Evolutionary conservation across 495 filamentous ascomycete genomes (phyloP), one percentile per base, ranked within the genome.

Genomic region (Tricharina praecox): DNA sequence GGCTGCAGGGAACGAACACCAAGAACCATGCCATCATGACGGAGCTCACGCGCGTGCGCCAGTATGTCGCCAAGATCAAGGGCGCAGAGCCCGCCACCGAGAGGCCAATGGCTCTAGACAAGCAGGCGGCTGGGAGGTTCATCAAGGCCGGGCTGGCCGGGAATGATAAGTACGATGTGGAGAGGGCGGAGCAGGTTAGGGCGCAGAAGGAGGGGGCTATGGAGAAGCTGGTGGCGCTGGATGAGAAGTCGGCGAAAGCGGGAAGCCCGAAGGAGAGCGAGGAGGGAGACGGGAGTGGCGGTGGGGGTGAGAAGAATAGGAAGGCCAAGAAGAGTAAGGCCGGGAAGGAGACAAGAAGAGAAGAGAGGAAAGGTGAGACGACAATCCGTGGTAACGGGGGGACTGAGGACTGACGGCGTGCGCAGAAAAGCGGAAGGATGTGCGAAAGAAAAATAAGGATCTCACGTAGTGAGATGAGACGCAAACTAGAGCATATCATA

Each of bases 51-150:
- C 75, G 90, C 40, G 79, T 95, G 43, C 83, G 74, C 60, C 79
- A 86, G 61, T 95, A 95, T 63, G 86, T 92, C 58, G 75, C 76
- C n/a, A 97, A 96, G 67, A 86, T 95, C 56, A 81, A 92, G 60
- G 45, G 64, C 11, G 64, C 53, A 9, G 65, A 73, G 0, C 68
- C 70, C 36, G 68, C 70, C 44, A 70, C 74, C 49, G 68, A 70
- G 25, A 70, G 72, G 19, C 65, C 25, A 8, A 48, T 74, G 56
- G 74, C 63, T 4, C 66, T 97, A 19, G 81, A 97, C 55, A 93
- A 82, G 55, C 70, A 72, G 46, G 90, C 84, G 23, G 85, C 83
- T 23, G 70, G 68, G 20, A 71, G 90, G 47, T 83, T 97, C 51
- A 76, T 97, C 49, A 80, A 75, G 56, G 70, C 81, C 50, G 83